These are phyloP conservation scores for Aureobasidium sp. DNA, from an alignment of 2,329 filamentous ascomycete genomes.

Conservation along the genomic window DNA sequence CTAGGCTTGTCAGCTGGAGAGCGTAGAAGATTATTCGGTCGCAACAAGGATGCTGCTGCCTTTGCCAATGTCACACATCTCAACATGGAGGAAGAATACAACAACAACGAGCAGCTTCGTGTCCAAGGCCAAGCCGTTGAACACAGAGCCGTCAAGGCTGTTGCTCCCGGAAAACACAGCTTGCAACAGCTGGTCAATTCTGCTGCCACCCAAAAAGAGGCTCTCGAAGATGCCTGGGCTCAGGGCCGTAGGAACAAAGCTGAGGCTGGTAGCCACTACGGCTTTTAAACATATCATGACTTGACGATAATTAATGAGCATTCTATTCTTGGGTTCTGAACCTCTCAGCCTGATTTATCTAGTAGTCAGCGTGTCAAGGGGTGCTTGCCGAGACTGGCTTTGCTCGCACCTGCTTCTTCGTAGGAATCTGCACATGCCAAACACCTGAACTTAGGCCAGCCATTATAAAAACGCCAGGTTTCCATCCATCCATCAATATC, in stretches of 20 bases:
- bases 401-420: neutral
- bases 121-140: constrained; percentile 58
- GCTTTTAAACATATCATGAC: constrained; percentile 47
- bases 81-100: constrained; percentile 82
- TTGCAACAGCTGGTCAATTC: constrained; percentile 80
- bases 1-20: constrained; percentile 71
- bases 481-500: neutral
- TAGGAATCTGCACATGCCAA: neutral
- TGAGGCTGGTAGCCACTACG: constrained; percentile 58
- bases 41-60: constrained; percentile 29
- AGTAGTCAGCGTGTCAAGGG: neutral
- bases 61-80: constrained; percentile 69
- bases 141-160: constrained; percentile 73
- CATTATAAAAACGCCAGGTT: neutral
- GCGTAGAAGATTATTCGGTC: constrained; percentile 77
- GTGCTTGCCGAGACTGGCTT: neutral
- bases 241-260: constrained; percentile 68
- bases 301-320: neutral
- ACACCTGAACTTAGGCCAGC: no score
- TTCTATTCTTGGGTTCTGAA: neutral
- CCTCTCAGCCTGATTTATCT: neutral
- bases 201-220: constrained; percentile 73
- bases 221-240: constrained; percentile 86
- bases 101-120: constrained; percentile 69
- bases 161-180: constrained; percentile 47